A percentile compares a stretch with the other conserved stretches of the same genome.
Evolutionary conservation across 129 eudicot species (phyloP).

Genomic region (Mikania micrantha): DNA sequence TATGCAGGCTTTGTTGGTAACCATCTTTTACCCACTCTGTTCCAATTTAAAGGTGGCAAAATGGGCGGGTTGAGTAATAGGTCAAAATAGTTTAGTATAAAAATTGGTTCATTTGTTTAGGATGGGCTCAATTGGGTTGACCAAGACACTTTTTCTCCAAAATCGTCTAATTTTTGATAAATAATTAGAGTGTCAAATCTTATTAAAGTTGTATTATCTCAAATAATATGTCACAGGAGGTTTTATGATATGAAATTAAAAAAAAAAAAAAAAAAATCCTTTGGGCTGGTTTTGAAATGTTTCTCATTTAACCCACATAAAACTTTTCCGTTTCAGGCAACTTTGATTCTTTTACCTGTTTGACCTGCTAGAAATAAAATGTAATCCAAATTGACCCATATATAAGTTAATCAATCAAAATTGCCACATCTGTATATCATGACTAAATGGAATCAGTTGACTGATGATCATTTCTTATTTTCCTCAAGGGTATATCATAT

Average conservation of each 20-base stretch:
- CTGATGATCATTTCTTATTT: not conserved
- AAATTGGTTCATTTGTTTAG: no score
- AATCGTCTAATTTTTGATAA: not conserved
- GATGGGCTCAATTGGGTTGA: not conserved
- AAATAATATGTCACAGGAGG: not conserved
- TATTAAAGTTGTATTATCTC: not conserved
- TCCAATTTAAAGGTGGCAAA: not conserved
- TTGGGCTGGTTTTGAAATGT: not conserved
- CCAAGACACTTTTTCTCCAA: not conserved
- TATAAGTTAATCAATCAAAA: not conserved
- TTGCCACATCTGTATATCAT: not conserved
- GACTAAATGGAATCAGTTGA: not conserved
- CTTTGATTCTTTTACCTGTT: not conserved
- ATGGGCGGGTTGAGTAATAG: not conserved
- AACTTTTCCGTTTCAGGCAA: not conserved
- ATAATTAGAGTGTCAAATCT: not conserved
- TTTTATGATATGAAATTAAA: not conserved
- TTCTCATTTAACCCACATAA: not conserved
- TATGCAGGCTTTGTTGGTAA: slow-evolving; percentile 90
- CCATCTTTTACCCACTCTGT: slow-evolving; percentile 6
- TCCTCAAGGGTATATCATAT: not conserved
- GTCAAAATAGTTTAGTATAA: not conserved
- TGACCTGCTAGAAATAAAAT: not conserved
- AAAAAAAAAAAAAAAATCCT: no score
- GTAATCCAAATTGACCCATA: not conserved